Evolutionary conservation across 192 early-diverging fungal genomes (phyloP).

Genomic region (Backusella australiensis): DNA sequence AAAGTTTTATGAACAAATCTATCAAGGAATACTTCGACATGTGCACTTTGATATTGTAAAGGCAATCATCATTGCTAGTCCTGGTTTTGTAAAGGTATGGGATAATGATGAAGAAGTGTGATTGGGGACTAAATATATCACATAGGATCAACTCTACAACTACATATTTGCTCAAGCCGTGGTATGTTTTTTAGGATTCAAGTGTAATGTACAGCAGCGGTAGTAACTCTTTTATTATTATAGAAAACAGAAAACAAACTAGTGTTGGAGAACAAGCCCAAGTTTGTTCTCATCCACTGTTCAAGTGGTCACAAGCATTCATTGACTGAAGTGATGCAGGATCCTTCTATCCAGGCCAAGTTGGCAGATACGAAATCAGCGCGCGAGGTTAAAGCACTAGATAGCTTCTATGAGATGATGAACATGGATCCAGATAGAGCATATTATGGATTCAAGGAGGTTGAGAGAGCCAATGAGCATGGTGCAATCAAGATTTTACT

Average conservation of each 20-base stretch:
- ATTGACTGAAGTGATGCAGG: slow-evolving; percentile 90
- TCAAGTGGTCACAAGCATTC: slow-evolving; percentile 97
- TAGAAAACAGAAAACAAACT: slow-evolving; percentile 77
- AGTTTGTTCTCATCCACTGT: slow-evolving; percentile 88
- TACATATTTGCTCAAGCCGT: slow-evolving; percentile 86
- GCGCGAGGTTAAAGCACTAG: slow-evolving; percentile 76
- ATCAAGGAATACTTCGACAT: slow-evolving; percentile 82
- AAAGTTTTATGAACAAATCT: slow-evolving; percentile 91
- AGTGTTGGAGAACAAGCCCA: slow-evolving; percentile 81
- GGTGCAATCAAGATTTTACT: slow-evolving; percentile 87
- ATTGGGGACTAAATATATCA: neutral
- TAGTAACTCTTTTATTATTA: neutral
- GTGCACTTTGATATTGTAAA: slow-evolving; percentile 93
- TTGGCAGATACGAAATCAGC: slow-evolving; percentile 93
- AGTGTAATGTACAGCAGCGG: neutral
- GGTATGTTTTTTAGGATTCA: slow-evolving; percentile 32
- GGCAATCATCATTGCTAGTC: slow-evolving; percentile 93
- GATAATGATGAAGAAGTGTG: neutral
- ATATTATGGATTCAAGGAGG: slow-evolving; percentile 90
- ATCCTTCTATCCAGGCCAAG: slow-evolving; percentile 72
- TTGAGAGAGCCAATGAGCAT: slow-evolving; percentile 77
- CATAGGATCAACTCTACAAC: slow-evolving; percentile 79
- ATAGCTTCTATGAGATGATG: slow-evolving; percentile 89
- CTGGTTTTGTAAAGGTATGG: slow-evolving; percentile 88
- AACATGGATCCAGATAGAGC: slow-evolving; percentile 86